These are phyloP conservation scores for Mortierella sp. DNA, from an alignment of 371 early-diverging fungal genomes.

Conservation along the genomic window DNA sequence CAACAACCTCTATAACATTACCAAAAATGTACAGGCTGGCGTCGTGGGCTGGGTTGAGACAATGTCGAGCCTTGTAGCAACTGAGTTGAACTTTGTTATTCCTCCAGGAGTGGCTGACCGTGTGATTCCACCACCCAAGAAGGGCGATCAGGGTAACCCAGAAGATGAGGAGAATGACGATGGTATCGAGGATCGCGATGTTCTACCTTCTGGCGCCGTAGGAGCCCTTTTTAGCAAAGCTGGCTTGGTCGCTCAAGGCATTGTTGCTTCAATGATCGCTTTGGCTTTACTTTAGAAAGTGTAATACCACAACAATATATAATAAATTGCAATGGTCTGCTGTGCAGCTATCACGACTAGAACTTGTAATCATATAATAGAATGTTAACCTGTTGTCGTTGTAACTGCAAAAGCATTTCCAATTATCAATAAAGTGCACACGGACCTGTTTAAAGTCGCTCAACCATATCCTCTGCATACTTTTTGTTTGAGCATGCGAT, in stretches of 20 bases:
- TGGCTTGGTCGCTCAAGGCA: constrained; percentile 6
- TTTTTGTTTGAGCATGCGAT: too few species aligned
- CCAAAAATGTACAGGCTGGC: constrained; percentile 30
- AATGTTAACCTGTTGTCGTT: too few species aligned
- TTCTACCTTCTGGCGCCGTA: neutral
- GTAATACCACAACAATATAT: too few species aligned
- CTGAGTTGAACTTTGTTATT: constrained; percentile 30
- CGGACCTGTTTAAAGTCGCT: too few species aligned
- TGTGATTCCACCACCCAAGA: constrained; percentile 46
- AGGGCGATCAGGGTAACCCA: constrained; percentile 29
- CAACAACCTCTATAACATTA: constrained; percentile 45
- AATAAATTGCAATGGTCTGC: too few species aligned
- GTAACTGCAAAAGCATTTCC: too few species aligned
- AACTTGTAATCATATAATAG: too few species aligned
- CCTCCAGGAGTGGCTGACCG: constrained; percentile 38
- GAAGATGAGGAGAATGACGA: constrained; percentile 39
- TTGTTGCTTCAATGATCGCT: constrained; percentile 5
- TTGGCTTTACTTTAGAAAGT: constrained; percentile 8
- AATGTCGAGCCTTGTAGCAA: constrained; percentile 16
- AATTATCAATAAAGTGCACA: too few species aligned
- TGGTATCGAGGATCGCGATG: neutral
- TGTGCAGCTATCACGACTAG: too few species aligned
- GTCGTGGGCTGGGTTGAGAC: constrained; percentile 30
- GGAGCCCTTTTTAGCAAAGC: neutral
- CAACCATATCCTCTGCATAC: too few species aligned